Evolutionary conservation across 108 stramenopile genomes (phyloP), one percentile per base, ranked within the genome.

Genomic region (Skeletonema grethae): DNA sequence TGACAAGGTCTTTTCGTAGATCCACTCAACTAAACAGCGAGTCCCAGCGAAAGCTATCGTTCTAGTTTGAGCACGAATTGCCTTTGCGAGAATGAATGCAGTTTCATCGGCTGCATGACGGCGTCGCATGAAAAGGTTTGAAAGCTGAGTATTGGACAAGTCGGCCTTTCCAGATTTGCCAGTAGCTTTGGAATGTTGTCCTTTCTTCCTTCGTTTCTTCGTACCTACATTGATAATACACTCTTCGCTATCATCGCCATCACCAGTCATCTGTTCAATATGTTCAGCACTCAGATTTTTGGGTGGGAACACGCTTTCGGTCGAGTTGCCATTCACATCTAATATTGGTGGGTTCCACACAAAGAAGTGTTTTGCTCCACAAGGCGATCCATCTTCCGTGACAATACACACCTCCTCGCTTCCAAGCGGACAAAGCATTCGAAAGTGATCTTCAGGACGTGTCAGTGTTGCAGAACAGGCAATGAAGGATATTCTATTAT

Each of bases 41-140:
- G 96, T 96, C 57, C 85, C 92, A 64, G 93, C 95, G 73, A 99
- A 99, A n/a, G 94, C 95, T 57, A 99, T 93, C 50, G 93, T 92
- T 53, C 95, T 79, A 13, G 96, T 75, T 15, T 88, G 87, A 56
- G 83, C 75, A 22, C 85, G 43, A 7, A 97, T 86, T 1, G 90
- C 90, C 77, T 87, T 80, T 11, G 96, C 88, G 7, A 99, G 73
- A 13, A 99, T 76, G 53, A 81, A 58, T 2, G 97, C 97, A n/a
- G 96, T 97, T 71, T 99, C 98, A 57, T 96, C 96, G 2, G 93
- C 93, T 41, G 93, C 86, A 67, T 94, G 93, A 6, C 90, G 84
- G 36, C 88, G 70, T 11, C 72, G 65, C 22, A 58, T 67, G 32
- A 77, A 73, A 24, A 35, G 56, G 30, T 62, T 69, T 28, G 65